A percentile compares a stretch with the other conserved stretches of the same genome.
phyloP scores from a whole-genome alignment of 2,329 filamentous ascomycete species.

The Madurella mycetomatis region DNA sequence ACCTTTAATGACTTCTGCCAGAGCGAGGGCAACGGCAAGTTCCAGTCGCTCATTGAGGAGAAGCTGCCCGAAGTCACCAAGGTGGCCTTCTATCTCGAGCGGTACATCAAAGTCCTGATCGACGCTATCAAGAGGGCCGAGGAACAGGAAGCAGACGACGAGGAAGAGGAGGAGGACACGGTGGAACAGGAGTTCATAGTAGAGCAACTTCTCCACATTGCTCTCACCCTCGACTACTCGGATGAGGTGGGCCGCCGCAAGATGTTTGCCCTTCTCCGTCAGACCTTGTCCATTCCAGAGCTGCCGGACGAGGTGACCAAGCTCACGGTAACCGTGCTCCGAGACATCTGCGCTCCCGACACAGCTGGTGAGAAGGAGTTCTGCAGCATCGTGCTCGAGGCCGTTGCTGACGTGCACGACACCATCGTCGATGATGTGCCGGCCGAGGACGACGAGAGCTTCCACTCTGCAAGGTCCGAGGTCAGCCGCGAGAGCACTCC shows the following conservation, averaged over 20 bases:
- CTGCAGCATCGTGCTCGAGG: conserved; percentile 81
- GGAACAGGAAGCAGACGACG: conserved; percentile 54
- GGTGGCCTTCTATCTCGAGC: conserved; percentile 79
- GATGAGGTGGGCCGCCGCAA: conserved; percentile 92
- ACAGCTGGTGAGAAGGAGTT: conserved; percentile 75
- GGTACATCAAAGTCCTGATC: conserved; percentile 67
- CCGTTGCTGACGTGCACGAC: conserved; percentile 94
- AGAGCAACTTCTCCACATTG: conserved; percentile 90
- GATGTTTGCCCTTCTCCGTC: conserved; percentile 88
- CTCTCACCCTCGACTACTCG: conserved; percentile 89
- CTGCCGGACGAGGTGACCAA: conserved; percentile 91
- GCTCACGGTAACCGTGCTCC: conserved; percentile 74
- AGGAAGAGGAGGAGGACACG: conserved; percentile 73
- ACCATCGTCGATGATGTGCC: conserved; percentile 72
- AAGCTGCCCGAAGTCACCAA: conserved; percentile 94
- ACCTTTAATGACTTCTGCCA: conserved; percentile 95
- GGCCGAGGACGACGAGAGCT: conserved; percentile 71
- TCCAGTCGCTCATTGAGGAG: conserved; percentile 74
- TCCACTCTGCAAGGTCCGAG: conserved; percentile 88
- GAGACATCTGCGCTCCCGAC: conserved; percentile 75
- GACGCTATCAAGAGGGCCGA: conserved; percentile 58
- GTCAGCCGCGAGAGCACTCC: conserved; percentile 63
- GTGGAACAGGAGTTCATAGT: conserved; percentile 93
- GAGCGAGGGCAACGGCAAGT: conserved; percentile 66
- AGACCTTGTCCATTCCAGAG: conserved; percentile 78